Evolutionary conservation across 2,329 filamentous ascomycete genomes (phyloP).

Genomic region (Penicillium polonicum): DNA sequence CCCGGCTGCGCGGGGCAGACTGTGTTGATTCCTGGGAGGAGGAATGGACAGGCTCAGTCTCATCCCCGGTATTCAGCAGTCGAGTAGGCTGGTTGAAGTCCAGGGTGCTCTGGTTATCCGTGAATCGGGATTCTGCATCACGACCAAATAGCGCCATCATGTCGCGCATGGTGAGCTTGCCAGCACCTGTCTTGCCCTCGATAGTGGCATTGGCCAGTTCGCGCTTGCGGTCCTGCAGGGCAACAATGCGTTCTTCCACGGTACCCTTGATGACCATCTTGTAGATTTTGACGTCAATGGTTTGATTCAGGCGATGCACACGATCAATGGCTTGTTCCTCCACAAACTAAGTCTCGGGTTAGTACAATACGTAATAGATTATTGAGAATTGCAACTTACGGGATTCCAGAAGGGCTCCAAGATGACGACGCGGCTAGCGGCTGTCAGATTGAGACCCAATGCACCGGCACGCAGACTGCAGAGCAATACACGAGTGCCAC

Average conservation of each 20-base stretch:
- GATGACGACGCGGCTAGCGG: conserved; percentile 88
- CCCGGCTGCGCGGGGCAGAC: conserved; percentile 20
- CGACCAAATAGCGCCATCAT: conserved; percentile 86
- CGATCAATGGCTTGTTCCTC: conserved; percentile 99
- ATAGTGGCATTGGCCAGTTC: conserved; percentile 89
- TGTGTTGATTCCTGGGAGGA: conserved; percentile 10
- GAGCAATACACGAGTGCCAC: conserved; percentile 74
- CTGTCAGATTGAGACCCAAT: conserved; percentile 89
- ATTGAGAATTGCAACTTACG: conserved; percentile 47
- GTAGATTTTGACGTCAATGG: conserved; percentile 90
- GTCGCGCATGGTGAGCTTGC: conserved; percentile 89
- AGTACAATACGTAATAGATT: conserved; percentile 18
- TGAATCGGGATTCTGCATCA: conserved; percentile 56
- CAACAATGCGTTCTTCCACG: conserved; percentile 93
- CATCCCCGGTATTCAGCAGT: conserved; percentile 30
- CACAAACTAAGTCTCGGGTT: conserved; percentile 65
- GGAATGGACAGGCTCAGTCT: conserved; percentile 12
- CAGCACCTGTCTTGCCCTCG: conserved; percentile 70
- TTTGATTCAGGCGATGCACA: conserved; percentile 97
- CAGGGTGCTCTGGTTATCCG: conserved; percentile 43
- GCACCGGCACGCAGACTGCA: conserved; percentile 94
- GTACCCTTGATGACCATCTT: conserved; percentile 83
- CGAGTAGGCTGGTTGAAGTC: conserved; percentile 35
- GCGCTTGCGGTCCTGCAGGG: conserved; percentile 89
- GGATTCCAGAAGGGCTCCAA: conserved; percentile 99